These are phyloP conservation scores for Dichomitus squalens DNA, from an alignment of 1,284 basidiomycete genomes.

Conservation along the genomic window DNA sequence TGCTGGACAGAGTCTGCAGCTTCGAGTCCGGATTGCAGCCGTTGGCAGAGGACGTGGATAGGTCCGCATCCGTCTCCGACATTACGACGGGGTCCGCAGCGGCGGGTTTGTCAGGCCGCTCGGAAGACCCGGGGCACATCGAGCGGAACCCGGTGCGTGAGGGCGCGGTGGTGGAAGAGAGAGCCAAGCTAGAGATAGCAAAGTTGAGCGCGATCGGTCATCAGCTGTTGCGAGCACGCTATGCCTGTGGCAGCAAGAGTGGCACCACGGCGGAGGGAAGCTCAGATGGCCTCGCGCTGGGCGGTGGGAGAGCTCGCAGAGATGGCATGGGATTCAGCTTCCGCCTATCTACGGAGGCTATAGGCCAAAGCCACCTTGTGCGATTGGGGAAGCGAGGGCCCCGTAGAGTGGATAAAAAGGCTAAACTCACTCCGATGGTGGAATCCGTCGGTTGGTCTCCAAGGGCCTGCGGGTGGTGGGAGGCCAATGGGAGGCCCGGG, in stretches of 20 bases:
- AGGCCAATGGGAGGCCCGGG: slow-evolving; percentile 6
- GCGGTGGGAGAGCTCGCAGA: slow-evolving; percentile 2
- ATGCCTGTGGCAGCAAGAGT: slow-evolving; percentile 1
- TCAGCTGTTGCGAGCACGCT: slow-evolving; percentile 13
- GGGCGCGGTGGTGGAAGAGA: background rate
- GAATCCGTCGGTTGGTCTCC: slow-evolving; percentile 1
- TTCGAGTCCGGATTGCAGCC: background rate
- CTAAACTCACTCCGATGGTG: slow-evolving; percentile 26
- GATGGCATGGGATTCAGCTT: background rate
- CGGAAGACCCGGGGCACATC: background rate
- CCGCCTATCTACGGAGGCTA: slow-evolving; percentile 5
- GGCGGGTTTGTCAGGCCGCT: background rate
- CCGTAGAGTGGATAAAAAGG: slow-evolving; percentile 17
- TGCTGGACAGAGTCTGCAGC: background rate
- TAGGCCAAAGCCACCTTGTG: background rate
- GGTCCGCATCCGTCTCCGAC: background rate
- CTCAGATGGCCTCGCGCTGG: background rate
- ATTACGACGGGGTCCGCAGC: background rate
- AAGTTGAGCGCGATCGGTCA: slow-evolving; percentile 9
- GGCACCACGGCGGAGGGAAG: background rate
- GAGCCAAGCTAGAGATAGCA: slow-evolving; percentile 9
- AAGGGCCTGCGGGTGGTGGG: background rate
- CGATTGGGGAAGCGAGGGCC: slow-evolving; percentile 1
- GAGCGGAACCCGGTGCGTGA: slow-evolving; percentile 1
- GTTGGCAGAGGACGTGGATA: background rate